Percentiles rank a stretch among this genome's conserved stretches.
These are phyloP conservation scores for Diversispora eburnea DNA, from an alignment of 192 early-diverging fungal genomes.

Conservation along the genomic window DNA sequence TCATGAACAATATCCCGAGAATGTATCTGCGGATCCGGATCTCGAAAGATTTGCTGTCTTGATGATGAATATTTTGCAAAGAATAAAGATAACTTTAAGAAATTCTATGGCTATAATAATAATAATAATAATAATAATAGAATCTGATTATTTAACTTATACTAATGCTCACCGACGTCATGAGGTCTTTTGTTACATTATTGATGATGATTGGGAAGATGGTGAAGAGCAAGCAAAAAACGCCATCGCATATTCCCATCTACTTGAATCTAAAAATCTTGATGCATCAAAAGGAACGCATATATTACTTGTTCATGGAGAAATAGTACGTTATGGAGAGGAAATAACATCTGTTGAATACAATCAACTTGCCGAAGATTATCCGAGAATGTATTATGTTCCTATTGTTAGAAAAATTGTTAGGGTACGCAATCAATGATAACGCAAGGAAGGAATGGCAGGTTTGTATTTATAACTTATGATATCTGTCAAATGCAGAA, in stretches of 20 bases:
- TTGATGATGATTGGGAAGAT: neutral
- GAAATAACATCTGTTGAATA: neutral
- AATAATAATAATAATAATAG: neutral
- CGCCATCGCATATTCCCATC: neutral
- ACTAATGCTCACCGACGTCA: neutral
- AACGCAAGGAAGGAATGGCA: neutral
- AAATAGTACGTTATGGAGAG: constrained; percentile 1
- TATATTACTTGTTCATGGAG: constrained; percentile 3
- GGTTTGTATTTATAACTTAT: neutral
- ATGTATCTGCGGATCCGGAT: neutral
- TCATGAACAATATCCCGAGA: too few relatives aligned
- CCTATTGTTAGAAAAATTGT: neutral
- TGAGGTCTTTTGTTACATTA: neutral
- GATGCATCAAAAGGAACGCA: constrained; percentile 7
- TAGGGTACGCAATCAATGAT: neutral
- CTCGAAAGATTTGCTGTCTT: neutral
- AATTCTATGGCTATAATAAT: constrained; percentile 9
- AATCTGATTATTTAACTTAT: neutral
- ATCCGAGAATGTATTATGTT: neutral
- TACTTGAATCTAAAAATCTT: neutral
- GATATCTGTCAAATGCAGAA: neutral
- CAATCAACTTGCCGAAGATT: neutral
- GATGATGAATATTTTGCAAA: neutral
- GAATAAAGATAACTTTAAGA: neutral
- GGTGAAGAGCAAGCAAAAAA: neutral